Conservation (phyloP, 148 eudicot species). For the Pouteria glomerata region DNA sequence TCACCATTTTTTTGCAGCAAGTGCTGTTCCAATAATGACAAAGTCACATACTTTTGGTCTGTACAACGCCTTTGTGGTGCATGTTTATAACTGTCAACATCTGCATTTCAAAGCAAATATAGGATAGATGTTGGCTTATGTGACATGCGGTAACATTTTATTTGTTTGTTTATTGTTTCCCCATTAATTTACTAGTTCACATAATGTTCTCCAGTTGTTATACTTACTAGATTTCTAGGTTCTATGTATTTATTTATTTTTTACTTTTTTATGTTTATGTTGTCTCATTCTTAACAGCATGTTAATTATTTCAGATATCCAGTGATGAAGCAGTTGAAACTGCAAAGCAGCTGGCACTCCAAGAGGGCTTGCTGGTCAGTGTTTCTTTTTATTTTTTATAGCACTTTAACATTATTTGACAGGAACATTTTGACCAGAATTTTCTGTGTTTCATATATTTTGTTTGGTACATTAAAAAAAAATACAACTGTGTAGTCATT, state of each 20-base stretch:
- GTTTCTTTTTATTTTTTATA: constrained; percentile 5
- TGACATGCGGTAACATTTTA: background rate
- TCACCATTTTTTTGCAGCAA: background rate
- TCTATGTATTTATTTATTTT: too few relatives aligned
- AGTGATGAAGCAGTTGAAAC: constrained; percentile 88
- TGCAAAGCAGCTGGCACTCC: constrained; percentile 90
- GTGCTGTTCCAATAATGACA: background rate
- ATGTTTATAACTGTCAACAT: background rate
- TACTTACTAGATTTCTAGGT: background rate
- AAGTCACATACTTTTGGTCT: background rate
- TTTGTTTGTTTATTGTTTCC: background rate
- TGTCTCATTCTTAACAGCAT: background rate
- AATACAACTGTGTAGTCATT: background rate
- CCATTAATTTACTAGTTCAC: background rate
- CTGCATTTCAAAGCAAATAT: background rate
- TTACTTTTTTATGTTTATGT: background rate
- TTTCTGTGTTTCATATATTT: background rate
- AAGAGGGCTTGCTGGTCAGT: constrained; percentile 97
- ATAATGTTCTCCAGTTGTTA: background rate
- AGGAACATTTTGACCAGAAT: background rate
- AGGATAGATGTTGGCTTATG: background rate
- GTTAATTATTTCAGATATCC: constrained; percentile 53
- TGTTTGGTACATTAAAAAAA: background rate
- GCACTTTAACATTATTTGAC: background rate
- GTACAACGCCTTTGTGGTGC: background rate